These are phyloP conservation scores for Hordeum pubiflorum DNA, from an alignment of 202 grass and related monocot genomes.

Conservation along the genomic window DNA sequence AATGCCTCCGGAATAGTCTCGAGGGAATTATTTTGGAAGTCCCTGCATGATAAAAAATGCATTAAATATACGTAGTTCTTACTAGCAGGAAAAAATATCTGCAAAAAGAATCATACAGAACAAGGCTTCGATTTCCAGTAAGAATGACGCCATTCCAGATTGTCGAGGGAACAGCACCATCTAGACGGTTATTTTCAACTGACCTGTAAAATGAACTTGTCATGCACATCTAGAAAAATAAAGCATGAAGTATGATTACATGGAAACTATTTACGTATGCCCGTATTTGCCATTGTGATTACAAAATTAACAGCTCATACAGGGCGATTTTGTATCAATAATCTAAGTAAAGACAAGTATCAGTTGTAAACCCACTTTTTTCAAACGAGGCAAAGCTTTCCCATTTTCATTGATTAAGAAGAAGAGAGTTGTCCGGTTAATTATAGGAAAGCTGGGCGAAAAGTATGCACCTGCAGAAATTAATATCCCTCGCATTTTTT, in stretches of 20 bases:
- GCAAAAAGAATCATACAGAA: conserved; percentile 51
- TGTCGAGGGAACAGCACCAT: conserved; percentile 63
- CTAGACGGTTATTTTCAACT: conserved; percentile 54
- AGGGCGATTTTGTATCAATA: background rate
- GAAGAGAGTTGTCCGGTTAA: too few relatives aligned
- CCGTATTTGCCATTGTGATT: background rate
- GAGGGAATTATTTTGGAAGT: conserved; percentile 82
- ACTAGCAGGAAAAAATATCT: conserved; percentile 2
- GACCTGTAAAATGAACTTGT: conserved; percentile 52
- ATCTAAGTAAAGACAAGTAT: background rate
- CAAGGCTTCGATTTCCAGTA: conserved; percentile 53
- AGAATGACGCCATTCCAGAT: conserved; percentile 54
- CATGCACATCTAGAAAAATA: conserved; percentile 12
- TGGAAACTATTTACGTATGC: background rate
- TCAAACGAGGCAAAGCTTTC: too few relatives aligned
- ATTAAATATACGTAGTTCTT: conserved; percentile 22
- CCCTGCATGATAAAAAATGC: conserved; percentile 38
- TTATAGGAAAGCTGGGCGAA: too few relatives aligned
- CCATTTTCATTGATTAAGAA: too few relatives aligned
- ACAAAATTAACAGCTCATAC: background rate
- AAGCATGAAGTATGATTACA: conserved; percentile 18
- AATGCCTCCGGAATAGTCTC: conserved; percentile 39
- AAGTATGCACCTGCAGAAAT: too few relatives aligned
- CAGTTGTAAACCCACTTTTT: background rate
- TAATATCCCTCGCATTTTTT: too few relatives aligned